Conservation (phyloP, 2,329 filamentous ascomycete species). For the Calonectria pseudoreteaudii region DNA sequence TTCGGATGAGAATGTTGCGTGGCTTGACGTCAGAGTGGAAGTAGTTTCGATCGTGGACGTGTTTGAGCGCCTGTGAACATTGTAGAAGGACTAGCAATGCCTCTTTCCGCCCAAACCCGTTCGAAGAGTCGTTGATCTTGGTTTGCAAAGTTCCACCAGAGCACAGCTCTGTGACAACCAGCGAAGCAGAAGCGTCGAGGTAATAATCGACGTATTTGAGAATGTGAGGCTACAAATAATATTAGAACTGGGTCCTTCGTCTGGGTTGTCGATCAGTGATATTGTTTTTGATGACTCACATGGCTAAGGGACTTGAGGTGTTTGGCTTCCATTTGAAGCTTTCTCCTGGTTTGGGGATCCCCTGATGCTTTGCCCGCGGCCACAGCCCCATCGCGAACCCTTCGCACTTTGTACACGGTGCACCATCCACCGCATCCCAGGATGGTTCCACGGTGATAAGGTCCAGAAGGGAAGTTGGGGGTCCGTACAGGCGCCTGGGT, state of each 20-base stretch:
- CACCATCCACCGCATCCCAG: slow-evolving; percentile 46
- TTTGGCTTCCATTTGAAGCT: slow-evolving; percentile 41
- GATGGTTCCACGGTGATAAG: slow-evolving; percentile 39
- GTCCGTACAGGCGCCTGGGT: slow-evolving; percentile 11
- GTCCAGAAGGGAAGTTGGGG: slow-evolving; percentile 24
- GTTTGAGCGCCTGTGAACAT: slow-evolving; percentile 39
- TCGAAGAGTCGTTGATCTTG: slow-evolving; percentile 37
- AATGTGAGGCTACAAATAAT: slow-evolving; percentile 39
- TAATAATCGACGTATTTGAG: slow-evolving; percentile 42
- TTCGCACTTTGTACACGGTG: slow-evolving; percentile 44
- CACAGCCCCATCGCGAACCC: slow-evolving; percentile 38
- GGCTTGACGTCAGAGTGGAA: slow-evolving; percentile 50
- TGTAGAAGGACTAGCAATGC: slow-evolving; percentile 39
- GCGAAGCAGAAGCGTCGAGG: slow-evolving; percentile 24
- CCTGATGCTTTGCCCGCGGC: slow-evolving; percentile 46
- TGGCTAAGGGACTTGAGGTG: slow-evolving; percentile 39
- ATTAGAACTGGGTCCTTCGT: background rate
- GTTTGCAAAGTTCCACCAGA: slow-evolving; percentile 42
- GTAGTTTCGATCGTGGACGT: slow-evolving; percentile 38
- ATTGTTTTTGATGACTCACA: slow-evolving; percentile 32
- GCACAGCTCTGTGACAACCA: slow-evolving; percentile 49
- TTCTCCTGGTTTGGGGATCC: slow-evolving; percentile 1
- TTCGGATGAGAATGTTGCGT: slow-evolving; percentile 46
- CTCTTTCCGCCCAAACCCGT: slow-evolving; percentile 31
- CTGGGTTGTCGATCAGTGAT: background rate